Percentiles rank a stretch among this genome's conserved stretches.
These are phyloP conservation scores for Saksenaea vasiformis DNA, from an alignment of 371 early-diverging fungal species.

Conservation along the genomic window DNA sequence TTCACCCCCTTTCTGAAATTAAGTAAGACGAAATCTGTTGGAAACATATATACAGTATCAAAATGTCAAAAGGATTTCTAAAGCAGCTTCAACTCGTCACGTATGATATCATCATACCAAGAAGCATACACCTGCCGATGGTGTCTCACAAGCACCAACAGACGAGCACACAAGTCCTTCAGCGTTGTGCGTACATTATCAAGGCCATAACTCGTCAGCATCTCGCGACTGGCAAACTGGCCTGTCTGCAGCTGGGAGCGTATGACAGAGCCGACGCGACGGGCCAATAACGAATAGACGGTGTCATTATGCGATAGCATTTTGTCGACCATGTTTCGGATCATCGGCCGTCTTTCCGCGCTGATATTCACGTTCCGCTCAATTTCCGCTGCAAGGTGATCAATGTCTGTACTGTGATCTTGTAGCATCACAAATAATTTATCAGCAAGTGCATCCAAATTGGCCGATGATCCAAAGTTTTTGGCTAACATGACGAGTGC, in stretches of 20 bases:
- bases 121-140: slow-evolving; percentile 68
- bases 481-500: slow-evolving; percentile 70
- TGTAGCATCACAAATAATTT: slow-evolving; percentile 57
- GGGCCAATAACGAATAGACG: slow-evolving; percentile 64
- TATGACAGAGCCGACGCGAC: slow-evolving; percentile 59
- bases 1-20: neutral
- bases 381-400: slow-evolving; percentile 49
- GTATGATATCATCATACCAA: slow-evolving; percentile 65
- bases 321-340: slow-evolving; percentile 72
- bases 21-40: too few relatives aligned
- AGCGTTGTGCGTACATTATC: slow-evolving; percentile 59
- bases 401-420: slow-evolving; percentile 52
- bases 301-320: slow-evolving; percentile 70
- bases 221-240: slow-evolving; percentile 42
- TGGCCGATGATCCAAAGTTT: slow-evolving; percentile 50
- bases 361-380: slow-evolving; percentile 23
- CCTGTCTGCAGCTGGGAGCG: slow-evolving; percentile 57
- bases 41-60: neutral
- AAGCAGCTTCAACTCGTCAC: slow-evolving; percentile 11
- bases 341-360: slow-evolving; percentile 46
- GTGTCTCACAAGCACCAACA: slow-evolving; percentile 57
- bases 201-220: slow-evolving; percentile 62
- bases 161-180: slow-evolving; percentile 45
- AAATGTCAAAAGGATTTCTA: neutral
- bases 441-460: slow-evolving; percentile 40